Percentiles rank a stretch among this genome's conserved stretches.
These are phyloP conservation scores for Phascolomyces articulosus DNA, from an alignment of 371 early-diverging fungal species.

Conservation along the genomic window DNA sequence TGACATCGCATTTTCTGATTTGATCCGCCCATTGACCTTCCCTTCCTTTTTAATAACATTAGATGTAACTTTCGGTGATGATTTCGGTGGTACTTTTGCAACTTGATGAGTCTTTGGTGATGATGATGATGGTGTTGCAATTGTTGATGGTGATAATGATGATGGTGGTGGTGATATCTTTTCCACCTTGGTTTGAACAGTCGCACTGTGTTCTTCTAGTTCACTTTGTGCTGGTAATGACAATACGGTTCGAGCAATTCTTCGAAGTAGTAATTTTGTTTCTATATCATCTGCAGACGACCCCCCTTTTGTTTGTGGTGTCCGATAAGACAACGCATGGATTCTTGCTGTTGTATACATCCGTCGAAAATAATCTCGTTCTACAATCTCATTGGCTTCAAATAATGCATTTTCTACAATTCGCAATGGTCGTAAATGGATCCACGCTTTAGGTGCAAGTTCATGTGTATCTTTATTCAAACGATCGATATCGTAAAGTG, in stretches of 20 bases:
- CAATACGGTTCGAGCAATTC: constrained; percentile 33
- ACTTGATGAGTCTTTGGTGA: not conserved
- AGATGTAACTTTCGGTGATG: not conserved
- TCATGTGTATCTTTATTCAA: constrained; percentile 44
- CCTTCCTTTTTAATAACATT: constrained; percentile 27
- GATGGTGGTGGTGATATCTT: not conserved
- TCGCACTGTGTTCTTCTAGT: not conserved
- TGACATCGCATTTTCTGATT: not conserved
- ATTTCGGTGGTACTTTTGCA: not conserved
- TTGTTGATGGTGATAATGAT: not conserved
- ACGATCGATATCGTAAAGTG: constrained; percentile 41
- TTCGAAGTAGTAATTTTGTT: constrained; percentile 21
- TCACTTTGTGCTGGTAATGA: constrained; percentile 15
- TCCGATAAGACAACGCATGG: constrained; percentile 26
- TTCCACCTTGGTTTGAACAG: not conserved
- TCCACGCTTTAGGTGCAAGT: constrained; percentile 44
- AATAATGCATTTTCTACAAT: constrained; percentile 34
- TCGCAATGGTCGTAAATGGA: constrained; percentile 40
- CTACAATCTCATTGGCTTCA: constrained; percentile 42
- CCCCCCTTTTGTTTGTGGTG: constrained; percentile 12
- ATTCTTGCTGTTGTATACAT: constrained; percentile 49
- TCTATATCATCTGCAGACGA: constrained; percentile 10
- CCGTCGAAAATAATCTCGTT: constrained; percentile 44
- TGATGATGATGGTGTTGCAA: not conserved
- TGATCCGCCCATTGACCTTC: constrained; percentile 28